A percentile compares a stretch with the other conserved stretches of the same genome.
Conservation (phyloP, 2,329 filamentous ascomycete genomes). For the Erysiphe pulchra region DNA sequence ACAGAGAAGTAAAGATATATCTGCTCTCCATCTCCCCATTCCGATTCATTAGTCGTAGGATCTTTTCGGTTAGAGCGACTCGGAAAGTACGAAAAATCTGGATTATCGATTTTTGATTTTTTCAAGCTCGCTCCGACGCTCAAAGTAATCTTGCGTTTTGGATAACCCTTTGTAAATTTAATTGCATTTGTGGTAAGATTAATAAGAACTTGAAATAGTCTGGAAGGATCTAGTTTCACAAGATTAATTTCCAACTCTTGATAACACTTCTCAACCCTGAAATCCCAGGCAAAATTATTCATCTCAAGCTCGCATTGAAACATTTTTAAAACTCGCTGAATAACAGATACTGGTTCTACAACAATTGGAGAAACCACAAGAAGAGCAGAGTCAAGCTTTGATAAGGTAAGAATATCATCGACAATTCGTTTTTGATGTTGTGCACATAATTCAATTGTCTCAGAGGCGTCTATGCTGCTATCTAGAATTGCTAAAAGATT, state of each 20-base stretch:
- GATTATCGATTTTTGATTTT: conserved; percentile 22
- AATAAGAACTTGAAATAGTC: conserved; percentile 57
- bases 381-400: conserved; percentile 45
- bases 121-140: conserved; percentile 10
- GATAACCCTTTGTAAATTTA: conserved; percentile 50
- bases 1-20: conserved; percentile 51
- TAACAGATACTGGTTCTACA: conserved; percentile 38
- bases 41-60: conserved; percentile 8
- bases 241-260: conserved; percentile 37
- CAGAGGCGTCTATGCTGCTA: conserved; percentile 44
- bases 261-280: conserved; percentile 42
- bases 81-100: conserved; percentile 14
- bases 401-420: conserved; percentile 39
- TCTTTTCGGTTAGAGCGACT: conserved; percentile 11
- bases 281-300: conserved; percentile 45
- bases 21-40: conserved; percentile 45
- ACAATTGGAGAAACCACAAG: conserved; percentile 45
- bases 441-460: conserved; percentile 56
- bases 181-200: conserved; percentile 63
- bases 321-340: conserved; percentile 48
- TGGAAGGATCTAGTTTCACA: conserved; percentile 50
- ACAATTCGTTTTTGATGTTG: conserved; percentile 50
- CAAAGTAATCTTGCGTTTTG: conserved; percentile 24
- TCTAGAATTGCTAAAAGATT: conserved; percentile 24
- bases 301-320: conserved; percentile 51